A percentile compares a stretch with the other conserved stretches of the same genome.
Conservation (phyloP, 805 yeast species). For the Yamadazyma endophytica region DNA sequence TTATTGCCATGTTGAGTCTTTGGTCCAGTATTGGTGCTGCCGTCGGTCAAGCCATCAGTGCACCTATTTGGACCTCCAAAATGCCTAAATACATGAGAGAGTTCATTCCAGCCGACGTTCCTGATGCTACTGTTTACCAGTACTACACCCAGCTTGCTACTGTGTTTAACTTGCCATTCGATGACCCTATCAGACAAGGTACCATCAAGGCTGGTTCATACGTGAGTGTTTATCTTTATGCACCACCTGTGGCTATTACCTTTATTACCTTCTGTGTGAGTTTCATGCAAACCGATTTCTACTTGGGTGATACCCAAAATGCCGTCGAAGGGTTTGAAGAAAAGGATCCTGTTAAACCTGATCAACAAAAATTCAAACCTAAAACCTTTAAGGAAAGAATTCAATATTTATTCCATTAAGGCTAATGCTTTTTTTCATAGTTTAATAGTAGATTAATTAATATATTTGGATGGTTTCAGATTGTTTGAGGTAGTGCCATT, state of each 20-base stretch:
- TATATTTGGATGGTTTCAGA: no score
- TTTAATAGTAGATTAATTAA: no score
- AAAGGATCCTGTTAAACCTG: no score
- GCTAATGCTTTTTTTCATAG: no score
- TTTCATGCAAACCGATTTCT: slow-evolving; percentile 29
- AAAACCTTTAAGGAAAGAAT: no score
- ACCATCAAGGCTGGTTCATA: slow-evolving; percentile 28
- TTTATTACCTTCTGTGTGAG: slow-evolving; percentile 24
- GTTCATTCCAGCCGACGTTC: slow-evolving; percentile 19
- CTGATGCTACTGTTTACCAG: slow-evolving; percentile 13
- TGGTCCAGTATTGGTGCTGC: slow-evolving; percentile 34
- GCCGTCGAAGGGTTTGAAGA: slow-evolving; percentile 31
- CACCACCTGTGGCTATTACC: slow-evolving; percentile 23
- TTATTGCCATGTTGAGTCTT: slow-evolving; percentile 30
- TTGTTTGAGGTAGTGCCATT: no score
- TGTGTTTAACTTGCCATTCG: slow-evolving; percentile 20
- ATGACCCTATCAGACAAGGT: slow-evolving; percentile 23
- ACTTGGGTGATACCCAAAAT: slow-evolving; percentile 32
- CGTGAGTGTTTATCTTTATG: slow-evolving; percentile 22
- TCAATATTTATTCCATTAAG: no score
- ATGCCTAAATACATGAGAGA: slow-evolving; percentile 24
- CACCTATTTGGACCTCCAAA: slow-evolving; percentile 27
- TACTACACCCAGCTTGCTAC: slow-evolving; percentile 19
- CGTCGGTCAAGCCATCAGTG: slow-evolving; percentile 36
- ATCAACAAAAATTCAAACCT: no score